Conservation (phyloP, 345 rosid species). For the Raphanus sativus region DNA sequence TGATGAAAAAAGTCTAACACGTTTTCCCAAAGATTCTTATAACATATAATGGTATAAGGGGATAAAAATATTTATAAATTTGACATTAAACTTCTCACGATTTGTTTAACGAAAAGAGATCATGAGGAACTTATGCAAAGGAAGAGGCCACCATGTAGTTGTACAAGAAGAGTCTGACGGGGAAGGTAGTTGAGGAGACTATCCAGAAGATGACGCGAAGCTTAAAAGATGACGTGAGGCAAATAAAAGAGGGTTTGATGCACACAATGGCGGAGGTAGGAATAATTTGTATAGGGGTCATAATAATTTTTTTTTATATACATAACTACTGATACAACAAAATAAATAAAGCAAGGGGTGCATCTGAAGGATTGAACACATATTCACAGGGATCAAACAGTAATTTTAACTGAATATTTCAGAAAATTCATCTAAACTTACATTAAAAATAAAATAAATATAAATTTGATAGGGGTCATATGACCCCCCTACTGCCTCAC, state of each 20-base stretch:
- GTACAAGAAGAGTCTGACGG: neutral
- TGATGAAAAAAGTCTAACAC: neutral
- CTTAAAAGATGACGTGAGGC: neutral
- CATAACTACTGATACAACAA: no score
- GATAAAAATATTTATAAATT: neutral
- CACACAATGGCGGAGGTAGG: neutral
- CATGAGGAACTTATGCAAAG: neutral
- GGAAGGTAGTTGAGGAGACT: no score
- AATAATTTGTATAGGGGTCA: no score
- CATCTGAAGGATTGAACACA: no score
- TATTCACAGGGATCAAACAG: no score
- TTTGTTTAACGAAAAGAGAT: neutral
- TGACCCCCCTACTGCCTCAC: no score
- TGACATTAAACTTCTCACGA: neutral
- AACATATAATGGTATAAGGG: neutral
- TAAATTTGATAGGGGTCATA: no score
- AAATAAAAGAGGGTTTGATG: neutral
- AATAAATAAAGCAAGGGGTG: no score
- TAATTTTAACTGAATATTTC: no score
- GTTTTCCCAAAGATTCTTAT: neutral
- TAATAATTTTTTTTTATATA: no score
- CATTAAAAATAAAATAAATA: no score
- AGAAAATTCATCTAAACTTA: no score
- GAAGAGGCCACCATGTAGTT: neutral
- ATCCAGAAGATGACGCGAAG: neutral